Base-by-base conservation (phyloP, 768 basidiomycete species). In the Agaricus sinodeliciosus region DNA sequence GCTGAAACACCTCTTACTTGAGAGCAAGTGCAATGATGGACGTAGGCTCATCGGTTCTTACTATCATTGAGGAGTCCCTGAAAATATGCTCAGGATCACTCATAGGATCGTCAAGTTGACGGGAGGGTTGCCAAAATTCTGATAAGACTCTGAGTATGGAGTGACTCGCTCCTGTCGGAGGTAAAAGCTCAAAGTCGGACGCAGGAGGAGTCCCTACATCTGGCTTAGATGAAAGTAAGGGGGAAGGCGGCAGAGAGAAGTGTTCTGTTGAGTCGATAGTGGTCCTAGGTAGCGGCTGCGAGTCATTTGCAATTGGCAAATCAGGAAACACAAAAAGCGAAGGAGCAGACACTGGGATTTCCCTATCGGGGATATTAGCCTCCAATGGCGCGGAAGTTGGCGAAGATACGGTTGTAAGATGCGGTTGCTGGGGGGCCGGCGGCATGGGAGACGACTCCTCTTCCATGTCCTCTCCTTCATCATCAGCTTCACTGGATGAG, bases 1-100 rank as follows among this genome's bases (percentile, higher is more conserved):
- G 18, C 36, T 49, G 16, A 40, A 16, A 18, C n/a, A 27, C 45
- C 47, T 68, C 81, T 61, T 61, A 92, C 91, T 87, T 90, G 45
- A 99, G 70, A 4, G 93, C 91, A 52, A 97, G 83, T 6, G 96
- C 94, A 58, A 98, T 94, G 62, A 98, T 96, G 15, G 95, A 97
- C 0, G 94, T 96, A 2, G 95, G 96, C 63, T 99, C 96, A 65
- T 97, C 94, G 16, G 93, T 93, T 16, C 95, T 80, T 16, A 99
- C 87, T 47, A 97, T 85, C 81, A 98, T 94, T 2, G 87, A 85
- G 13, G 91, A 93, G 62, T 95, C 94, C 35, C 90, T 79, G 70
- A 96, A 97, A 44, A 98, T 86, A 63, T 98, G 93, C 61, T 97
- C 94, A 1, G 85, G 85, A 63, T 91, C 87, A 56, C 78, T 76